Evolutionary conservation across 495 filamentous ascomycete genomes (phyloP).

Genomic region (Penicillium subrubescens): DNA sequence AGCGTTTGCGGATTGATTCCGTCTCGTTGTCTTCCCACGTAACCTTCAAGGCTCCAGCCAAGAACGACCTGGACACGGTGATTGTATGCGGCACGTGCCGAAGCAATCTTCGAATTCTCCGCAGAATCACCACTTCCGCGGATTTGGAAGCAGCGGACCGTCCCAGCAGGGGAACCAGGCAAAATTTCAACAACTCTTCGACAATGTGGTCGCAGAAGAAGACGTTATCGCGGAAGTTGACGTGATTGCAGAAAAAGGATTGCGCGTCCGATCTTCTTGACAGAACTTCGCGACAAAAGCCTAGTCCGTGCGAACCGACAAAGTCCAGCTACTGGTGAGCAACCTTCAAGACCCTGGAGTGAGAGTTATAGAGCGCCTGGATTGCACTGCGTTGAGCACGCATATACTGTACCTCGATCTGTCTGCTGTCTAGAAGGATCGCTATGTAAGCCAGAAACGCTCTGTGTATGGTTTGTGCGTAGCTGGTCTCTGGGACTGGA

Average conservation of each 20-base stretch:
- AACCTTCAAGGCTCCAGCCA: neutral
- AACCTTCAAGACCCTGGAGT: too few relatives aligned
- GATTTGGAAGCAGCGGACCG: neutral
- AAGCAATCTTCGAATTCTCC: neutral
- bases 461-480: too few relatives aligned
- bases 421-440: neutral
- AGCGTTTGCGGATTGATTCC: neutral
- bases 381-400: too few relatives aligned
- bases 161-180: neutral
- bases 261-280: neutral
- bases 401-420: too few relatives aligned
- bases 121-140: neutral
- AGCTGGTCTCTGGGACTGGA: too few relatives aligned
- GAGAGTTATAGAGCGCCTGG: too few relatives aligned
- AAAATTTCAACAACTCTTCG: neutral
- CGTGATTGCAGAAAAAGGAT: neutral
- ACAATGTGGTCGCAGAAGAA: constrained; percentile 4
- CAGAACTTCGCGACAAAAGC: too few relatives aligned
- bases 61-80: neutral
- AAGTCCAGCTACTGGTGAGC: too few relatives aligned
- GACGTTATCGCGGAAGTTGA: neutral
- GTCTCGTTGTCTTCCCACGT: constrained; percentile 4
- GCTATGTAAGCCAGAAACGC: too few relatives aligned
- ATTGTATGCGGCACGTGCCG: neutral
- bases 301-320: too few relatives aligned